Evolutionary conservation across 75 land plant species (phyloP), one percentile per base, ranked within the genome.

Genomic region (Picea glauca): DNA sequence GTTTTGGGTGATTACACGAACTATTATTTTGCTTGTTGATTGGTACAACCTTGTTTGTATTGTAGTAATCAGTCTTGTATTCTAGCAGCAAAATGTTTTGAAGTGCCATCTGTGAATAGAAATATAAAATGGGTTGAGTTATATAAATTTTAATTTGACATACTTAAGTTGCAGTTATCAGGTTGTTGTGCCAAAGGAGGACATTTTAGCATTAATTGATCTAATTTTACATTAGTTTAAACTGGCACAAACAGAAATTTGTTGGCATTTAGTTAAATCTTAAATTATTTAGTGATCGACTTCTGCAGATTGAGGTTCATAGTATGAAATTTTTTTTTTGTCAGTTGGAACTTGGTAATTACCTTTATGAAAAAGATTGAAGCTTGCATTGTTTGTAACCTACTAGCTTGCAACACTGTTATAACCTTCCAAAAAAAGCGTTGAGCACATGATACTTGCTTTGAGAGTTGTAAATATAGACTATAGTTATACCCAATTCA

Each of bases 1-100:
- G 99, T 21, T 96, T 89, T 85, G 95, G 98, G 99, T 96, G 86
- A 58, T 83, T 57, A 76, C 56, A 50, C 9, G 1, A 50, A 50
- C 56, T 0, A 11, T 50, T 50, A 50, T 50, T 50, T 50, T 50
- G 56, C 12, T 1, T 50, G 12, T 20, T 43, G 11, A 70, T 20
- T 43, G 8, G 26, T 40, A 43, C 11, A 43, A 40, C 23, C 43
- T 70, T 70, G 74, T 70, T 70, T 43, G 6, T 43, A 67, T 67
- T 35, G 23, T 38, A 1, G 21, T 20, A 35, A 70, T 15, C 3
- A n/a, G 56, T 70, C 0, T 68, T 70, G 35, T 43, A 43, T 70
- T 70, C 54, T 70, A 43, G 33, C n/a, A 18, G 21, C 26, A 43
- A 68, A n/a, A 70, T 40, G 11, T 40, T 70, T 50, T 12, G 26